Evolutionary conservation across 176 grass and related monocot species (phyloP), one percentile per base, ranked within the genome.

Genomic region (Oryza glumipatula): DNA sequence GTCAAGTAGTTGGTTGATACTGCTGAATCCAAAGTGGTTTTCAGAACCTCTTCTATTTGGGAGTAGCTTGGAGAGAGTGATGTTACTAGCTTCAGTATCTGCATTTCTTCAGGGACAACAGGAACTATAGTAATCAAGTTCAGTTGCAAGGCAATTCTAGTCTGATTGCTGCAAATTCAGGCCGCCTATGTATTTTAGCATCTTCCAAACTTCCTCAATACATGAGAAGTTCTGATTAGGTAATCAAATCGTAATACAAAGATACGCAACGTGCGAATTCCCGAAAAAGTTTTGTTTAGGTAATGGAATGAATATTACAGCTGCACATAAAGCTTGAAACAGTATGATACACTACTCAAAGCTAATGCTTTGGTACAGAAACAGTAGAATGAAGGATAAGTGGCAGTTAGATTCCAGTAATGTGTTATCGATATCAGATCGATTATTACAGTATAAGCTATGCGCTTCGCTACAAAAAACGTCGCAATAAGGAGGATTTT

Each of bases 371-470:
- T 56, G 52, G 3, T 61, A 61, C n/a, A 9, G 35, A 41, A 71
- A 60, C 54, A 2, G 24, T 26, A 61, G 14, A 61, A 67, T 0
- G 26, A 10, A 39, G 51, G 30, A 28, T 68, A 46, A 75, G 35
- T 74, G 76, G 23, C 47, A 73, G 14, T 26, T 0, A 88, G 26
- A 67, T 74, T 88, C 8, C 79, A 68, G 21, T 67, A 32, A 60
- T n/a, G 17, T n/a, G 6, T 39, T 44, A 77, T 52, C 73, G 72
- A 71, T 49, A 49, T 49, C 47, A 49, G 47, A 49, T 44, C 43
- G 43, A 44, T 44, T 41, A 44, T 44, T 41, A 41, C 39, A 38
- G 16, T 83, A 11, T 73, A 9, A 66, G 19, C 11, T 49, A 30
- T 64, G 32, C 30, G 67, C 75, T 68, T 68, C 71, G n/a, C 22